Base-by-base conservation (phyloP, 2,329 filamentous ascomycete species). In the Colletotrichum sp. region DNA sequence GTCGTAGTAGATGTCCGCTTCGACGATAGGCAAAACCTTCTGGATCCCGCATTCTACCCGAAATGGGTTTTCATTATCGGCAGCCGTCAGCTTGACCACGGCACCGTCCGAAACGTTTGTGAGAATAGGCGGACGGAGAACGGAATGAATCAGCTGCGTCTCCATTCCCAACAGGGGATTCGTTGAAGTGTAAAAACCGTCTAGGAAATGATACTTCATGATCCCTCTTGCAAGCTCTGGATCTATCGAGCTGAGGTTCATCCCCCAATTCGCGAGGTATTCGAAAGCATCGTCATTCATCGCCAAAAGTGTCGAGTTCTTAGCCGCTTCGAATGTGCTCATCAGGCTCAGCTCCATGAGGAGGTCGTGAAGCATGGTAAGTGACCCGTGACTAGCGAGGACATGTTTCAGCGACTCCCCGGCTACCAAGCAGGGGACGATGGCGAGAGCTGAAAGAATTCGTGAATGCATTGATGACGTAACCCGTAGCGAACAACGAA, bases 231-330 rank as follows among this genome's bases (percentile, higher is more conserved):
- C 62, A 32, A 71, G 39, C 13, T 13, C 5, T 16, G 69, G 62
- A n/a, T 71, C 69, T 1, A 71, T 71, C 4, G 7, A 21, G 24
- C 69, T 71, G 0, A 71, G 24, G 1, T 71, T 71, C 8, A 71
- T 18, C 0, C 69, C 69, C 69, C 69, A 71, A 3, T 67, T 59
- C 0, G 62, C 69, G 18, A 71, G 62, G 2, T 26, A 32, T 5
- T 39, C 24, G 44, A 71, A 49, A 6, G 69, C 69, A 13, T 71
- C 44, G 16, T 71, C 32, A 3, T 32, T 71, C 69, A 71, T 71
- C 2, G 69, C 69, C 2, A 71, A 0, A 1, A 71, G 10, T 1
- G 69, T 71, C 6, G 69, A 71, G 12, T 24, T 67, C 18, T 15
- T 21, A 0, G 13, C 44, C 1, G 3, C 18, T 10, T 67, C 44